These are phyloP conservation scores for Cicer cuneatum DNA, from an alignment of 306 rosid species.

Conservation along the genomic window DNA sequence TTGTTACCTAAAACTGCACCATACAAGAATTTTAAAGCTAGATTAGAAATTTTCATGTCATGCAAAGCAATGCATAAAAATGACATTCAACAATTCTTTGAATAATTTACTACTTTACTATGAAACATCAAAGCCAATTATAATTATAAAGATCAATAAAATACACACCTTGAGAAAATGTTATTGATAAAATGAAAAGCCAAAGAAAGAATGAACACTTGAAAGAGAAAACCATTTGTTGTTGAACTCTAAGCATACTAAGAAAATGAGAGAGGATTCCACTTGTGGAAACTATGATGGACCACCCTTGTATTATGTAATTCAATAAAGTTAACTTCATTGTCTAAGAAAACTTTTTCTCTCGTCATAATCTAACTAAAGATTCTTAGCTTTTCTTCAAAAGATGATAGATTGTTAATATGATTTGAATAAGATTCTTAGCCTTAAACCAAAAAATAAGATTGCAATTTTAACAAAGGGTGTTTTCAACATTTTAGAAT, in stretches of 20 bases:
- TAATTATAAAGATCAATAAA: constrained; percentile 8
- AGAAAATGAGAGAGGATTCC: constrained; percentile 48
- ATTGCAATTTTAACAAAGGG: constrained; percentile 25
- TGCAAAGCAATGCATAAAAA: not conserved
- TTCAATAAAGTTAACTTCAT: constrained; percentile 48
- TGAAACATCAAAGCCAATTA: not conserved
- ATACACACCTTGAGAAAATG: constrained; percentile 59
- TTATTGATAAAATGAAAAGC: constrained; percentile 54
- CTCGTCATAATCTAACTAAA: constrained; percentile 40
- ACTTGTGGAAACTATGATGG: constrained; percentile 47
- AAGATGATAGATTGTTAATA: constrained; percentile 23
- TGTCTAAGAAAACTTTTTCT: constrained; percentile 56
- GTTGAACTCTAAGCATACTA: constrained; percentile 36
- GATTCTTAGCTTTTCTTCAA: constrained; percentile 57
- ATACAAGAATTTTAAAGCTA: constrained; percentile 1
- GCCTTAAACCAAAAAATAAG: constrained; percentile 58
- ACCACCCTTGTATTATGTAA: constrained; percentile 50
- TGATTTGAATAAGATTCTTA: constrained; percentile 62
- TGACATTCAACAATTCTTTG: not conserved
- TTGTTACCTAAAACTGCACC: constrained; percentile 47
- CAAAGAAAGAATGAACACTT: constrained; percentile 45
- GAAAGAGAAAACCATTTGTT: constrained; percentile 54
- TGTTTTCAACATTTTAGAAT: constrained; percentile 58
- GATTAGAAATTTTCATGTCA: not conserved
- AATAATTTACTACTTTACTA: not conserved